Evolutionary conservation across 1,284 basidiomycete species (phyloP).

Genomic region (Veloboletus limbatus): DNA sequence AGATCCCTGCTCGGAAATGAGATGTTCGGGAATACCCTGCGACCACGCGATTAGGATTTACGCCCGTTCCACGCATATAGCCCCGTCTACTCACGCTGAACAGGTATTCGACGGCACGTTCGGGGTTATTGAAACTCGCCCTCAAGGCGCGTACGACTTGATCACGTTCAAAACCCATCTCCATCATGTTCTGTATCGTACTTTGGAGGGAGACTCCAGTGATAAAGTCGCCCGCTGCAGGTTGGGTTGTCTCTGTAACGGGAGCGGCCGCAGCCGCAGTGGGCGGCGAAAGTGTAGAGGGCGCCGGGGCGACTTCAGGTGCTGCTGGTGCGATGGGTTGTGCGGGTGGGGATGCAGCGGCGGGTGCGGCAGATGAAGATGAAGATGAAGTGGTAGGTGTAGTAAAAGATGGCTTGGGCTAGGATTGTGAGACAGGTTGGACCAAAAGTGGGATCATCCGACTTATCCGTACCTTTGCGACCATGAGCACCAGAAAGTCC

Average conservation of each 20-base stretch:
- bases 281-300: constrained; percentile 10
- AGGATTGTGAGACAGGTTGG: constrained; percentile 9
- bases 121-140: constrained; percentile 97
- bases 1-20: constrained; percentile 37
- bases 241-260: constrained; percentile 25
- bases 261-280: constrained; percentile 34
- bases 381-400: constrained; percentile 31
- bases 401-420: constrained; percentile 58
- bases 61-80: constrained; percentile 7
- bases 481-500: constrained; percentile 98
- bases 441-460: constrained; percentile 5
- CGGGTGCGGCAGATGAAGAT: constrained; percentile 27
- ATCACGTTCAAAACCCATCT: constrained; percentile 94
- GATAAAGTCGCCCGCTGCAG: constrained; percentile 57
- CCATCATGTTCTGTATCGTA: constrained; percentile 79
- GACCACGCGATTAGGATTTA: background rate
- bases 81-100: constrained; percentile 72
- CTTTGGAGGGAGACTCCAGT: constrained; percentile 72
- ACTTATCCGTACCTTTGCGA: constrained; percentile 92
- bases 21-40: constrained; percentile 77
- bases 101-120: constrained; percentile 96
- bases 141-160: constrained; percentile 85
- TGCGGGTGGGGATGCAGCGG: constrained; percentile 34
- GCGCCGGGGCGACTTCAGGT: constrained; percentile 7
- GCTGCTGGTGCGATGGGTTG: constrained; percentile 30